These are phyloP conservation scores for Microsporum canis DNA, from an alignment of 2,329 filamentous ascomycete species.

Conservation along the genomic window DNA sequence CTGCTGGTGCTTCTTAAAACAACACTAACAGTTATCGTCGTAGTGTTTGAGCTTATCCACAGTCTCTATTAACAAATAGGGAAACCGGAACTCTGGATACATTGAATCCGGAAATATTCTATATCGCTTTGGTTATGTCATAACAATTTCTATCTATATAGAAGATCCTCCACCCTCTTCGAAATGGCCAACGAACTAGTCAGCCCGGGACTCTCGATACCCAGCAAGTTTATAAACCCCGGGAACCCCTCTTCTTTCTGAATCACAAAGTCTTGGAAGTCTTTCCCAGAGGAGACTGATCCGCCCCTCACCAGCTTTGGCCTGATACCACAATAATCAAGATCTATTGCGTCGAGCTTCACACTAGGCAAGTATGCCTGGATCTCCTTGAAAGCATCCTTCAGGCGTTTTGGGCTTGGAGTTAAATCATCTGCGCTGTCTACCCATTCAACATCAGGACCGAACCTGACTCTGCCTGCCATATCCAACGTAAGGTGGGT, in stretches of 20 bases:
- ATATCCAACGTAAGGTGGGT: slow-evolving; percentile 91
- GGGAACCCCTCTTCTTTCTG: slow-evolving; percentile 61
- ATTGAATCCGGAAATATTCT: neutral
- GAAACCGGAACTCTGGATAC: neutral
- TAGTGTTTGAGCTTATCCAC: neutral
- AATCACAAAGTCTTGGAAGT: slow-evolving; percentile 78
- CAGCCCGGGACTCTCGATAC: slow-evolving; percentile 86
- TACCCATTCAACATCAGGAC: slow-evolving; percentile 93
- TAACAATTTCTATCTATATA: slow-evolving; percentile 7
- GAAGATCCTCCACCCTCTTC: slow-evolving; percentile 13
- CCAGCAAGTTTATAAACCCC: slow-evolving; percentile 81
- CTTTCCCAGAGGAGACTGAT: slow-evolving; percentile 44
- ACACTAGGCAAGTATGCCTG: slow-evolving; percentile 65
- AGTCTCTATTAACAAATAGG: neutral
- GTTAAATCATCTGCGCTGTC: slow-evolving; percentile 57
- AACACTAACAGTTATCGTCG: neutral
- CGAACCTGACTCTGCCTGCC: slow-evolving; percentile 73
- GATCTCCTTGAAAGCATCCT: slow-evolving; percentile 62
- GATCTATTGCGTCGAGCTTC: slow-evolving; percentile 51
- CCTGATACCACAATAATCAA: slow-evolving; percentile 86
- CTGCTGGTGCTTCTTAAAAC: too few species aligned
- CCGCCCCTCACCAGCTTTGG: slow-evolving; percentile 64
- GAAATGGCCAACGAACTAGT: slow-evolving; percentile 62
- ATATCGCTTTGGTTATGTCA: neutral
- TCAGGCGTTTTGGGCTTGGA: slow-evolving; percentile 52